Percentiles rank a stretch among this genome's conserved stretches.
These are phyloP conservation scores for Leptodontidium sp. DNA, from an alignment of 2,329 filamentous ascomycete species.

Conservation along the genomic window DNA sequence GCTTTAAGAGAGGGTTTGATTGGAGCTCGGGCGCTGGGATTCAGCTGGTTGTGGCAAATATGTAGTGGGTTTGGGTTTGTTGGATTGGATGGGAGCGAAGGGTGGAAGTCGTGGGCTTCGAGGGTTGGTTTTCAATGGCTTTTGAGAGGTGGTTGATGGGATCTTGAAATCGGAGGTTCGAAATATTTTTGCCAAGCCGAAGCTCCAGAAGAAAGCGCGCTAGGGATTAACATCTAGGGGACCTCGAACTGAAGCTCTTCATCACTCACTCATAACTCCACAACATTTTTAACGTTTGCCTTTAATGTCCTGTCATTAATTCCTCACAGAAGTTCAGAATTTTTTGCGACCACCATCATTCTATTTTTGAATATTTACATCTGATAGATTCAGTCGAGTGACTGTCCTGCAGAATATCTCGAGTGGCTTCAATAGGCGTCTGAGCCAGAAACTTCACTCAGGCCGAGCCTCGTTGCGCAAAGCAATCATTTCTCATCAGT, in stretches of 20 bases:
- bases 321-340: no score
- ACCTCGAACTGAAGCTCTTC: not conserved
- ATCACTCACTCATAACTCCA: no score
- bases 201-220: not conserved
- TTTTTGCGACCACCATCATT: no score
- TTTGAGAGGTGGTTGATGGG: not conserved
- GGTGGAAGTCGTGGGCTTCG: not conserved
- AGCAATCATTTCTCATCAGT: no score
- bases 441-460: no score
- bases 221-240: not conserved
- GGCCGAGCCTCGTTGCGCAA: no score
- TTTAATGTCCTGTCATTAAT: no score
- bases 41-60: constrained; percentile 4
- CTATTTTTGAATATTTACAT: no score
- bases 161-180: not conserved
- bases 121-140: not conserved
- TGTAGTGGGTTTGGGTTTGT: not conserved
- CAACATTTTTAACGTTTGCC: no score
- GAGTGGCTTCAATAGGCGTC: no score
- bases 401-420: no score
- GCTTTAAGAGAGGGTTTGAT: not conserved
- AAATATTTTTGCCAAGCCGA: constrained; percentile 15
- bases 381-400: no score
- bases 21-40: not conserved
- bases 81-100: not conserved